Evolutionary conservation across 495 filamentous ascomycete species (phyloP), one percentile per base, ranked within the genome.

Genomic region (Penicillium ucsense): DNA sequence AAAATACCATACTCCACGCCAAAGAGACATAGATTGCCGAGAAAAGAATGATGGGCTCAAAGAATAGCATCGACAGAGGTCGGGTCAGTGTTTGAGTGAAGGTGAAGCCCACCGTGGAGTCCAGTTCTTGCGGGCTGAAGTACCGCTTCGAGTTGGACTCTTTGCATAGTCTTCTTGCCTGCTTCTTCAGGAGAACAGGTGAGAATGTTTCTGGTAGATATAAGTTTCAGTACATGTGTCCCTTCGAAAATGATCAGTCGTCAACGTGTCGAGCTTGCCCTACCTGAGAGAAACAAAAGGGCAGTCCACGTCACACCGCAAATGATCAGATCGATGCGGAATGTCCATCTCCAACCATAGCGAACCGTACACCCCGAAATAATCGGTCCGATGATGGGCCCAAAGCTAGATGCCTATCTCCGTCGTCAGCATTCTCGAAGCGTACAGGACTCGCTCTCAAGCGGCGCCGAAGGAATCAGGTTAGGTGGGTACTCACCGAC

Each of bases 1-100:
- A 68, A 43, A 64, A 88, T 51, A 90, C 87, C 35, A 89, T 81
- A n/a, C 77, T 78, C 58, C 88, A 89, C 9, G 79, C 73, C 3
- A 86, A 63, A 0, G 82, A 73, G 2, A 88, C 72, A 61, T 86
- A 89, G 7, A 87, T 62, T 35, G 82, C 85, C 0, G 73, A 79
- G 31, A 81, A 82, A 9, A 78, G 66, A 8, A 89, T 78, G 31
- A 88, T 75, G 2, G 81, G 75, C 56, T 89, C 86, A 31, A 59
- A 64, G 5, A 67, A 29, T 6, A 74, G 52, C 64, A 76, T 71
- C 1, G 65, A 59, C 2, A 80, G 46, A 28, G 76, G 76, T 3
- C 76, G 63, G 6, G 67, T 72, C n/a, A 78, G 59, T 1, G 67
- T 71, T n/a, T 74, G 62, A 3, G 58, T 59, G 3, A 62, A 57